phyloP scores from a whole-genome alignment of 768 basidiomycete genomes.

The Leucogyrophana mollusca region DNA sequence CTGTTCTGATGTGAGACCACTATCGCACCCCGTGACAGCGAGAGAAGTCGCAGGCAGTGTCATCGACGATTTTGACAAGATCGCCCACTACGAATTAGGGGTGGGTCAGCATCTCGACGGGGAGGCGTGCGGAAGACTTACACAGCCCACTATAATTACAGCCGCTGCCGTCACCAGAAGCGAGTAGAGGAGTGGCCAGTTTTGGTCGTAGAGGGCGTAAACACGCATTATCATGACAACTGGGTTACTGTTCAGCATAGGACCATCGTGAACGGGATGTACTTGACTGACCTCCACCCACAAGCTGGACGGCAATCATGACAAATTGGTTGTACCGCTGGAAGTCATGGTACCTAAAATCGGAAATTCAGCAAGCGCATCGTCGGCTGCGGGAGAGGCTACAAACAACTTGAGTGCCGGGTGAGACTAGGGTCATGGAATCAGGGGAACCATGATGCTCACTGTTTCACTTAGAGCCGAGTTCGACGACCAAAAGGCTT shows the following conservation, averaged over 20 bases:
- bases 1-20: conserved; percentile 1
- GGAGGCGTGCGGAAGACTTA: conserved; percentile 1
- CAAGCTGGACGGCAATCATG: conserved; percentile 9
- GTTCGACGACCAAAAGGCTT: conserved; percentile 29
- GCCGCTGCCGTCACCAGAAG: background rate
- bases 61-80: background rate
- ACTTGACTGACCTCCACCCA: conserved; percentile 6
- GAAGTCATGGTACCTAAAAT: no score
- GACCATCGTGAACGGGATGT: background rate
- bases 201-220: conserved; percentile 16
- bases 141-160: conserved; percentile 3
- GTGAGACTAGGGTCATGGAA: no score
- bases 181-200: conserved; percentile 2
- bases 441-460: no score
- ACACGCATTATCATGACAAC: conserved; percentile 19
- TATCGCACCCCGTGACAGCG: background rate
- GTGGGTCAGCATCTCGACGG: no score
- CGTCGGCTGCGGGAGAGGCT: no score
- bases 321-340: background rate
- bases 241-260: background rate
- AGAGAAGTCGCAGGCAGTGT: background rate
- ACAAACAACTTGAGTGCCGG: no score
- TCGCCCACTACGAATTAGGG: conserved; percentile 8
- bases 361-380: no score
- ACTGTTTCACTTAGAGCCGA: no score